A percentile compares a stretch with the other conserved stretches of the same genome.
Conservation (phyloP, 2,329 filamentous ascomycete genomes). For the Trichoderma arundinaceum region DNA sequence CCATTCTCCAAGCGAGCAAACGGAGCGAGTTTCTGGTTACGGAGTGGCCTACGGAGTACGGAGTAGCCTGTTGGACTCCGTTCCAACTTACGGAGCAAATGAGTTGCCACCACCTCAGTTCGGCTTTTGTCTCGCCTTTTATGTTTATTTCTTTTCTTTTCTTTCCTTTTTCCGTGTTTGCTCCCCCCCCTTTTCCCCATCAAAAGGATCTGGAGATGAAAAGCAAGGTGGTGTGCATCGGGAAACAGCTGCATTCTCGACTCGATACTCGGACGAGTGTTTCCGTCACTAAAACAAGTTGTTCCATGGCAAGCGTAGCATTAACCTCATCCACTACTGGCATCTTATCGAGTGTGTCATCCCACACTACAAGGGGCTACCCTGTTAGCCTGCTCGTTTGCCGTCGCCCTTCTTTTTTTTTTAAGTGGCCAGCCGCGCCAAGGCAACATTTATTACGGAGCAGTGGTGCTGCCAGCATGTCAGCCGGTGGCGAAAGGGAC, state of each 20-base stretch:
- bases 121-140: neutral
- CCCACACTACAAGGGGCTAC: constrained; percentile 12
- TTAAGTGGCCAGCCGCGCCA: constrained; percentile 17
- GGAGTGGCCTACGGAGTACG: constrained; percentile 11
- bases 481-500: constrained; percentile 21
- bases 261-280: neutral
- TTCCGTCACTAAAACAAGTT: neutral
- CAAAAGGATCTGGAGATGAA: neutral
- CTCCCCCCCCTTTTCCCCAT: no score
- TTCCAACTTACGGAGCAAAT: constrained; percentile 1
- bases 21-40: constrained; percentile 20
- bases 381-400: constrained; percentile 22
- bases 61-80: constrained; percentile 11
- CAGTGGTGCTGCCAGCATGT: neutral
- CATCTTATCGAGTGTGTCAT: constrained; percentile 23
- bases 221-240: neutral
- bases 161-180: neutral
- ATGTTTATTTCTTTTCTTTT: neutral
- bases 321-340: constrained; percentile 24
- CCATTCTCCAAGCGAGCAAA: constrained; percentile 21
- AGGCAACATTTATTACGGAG: neutral
- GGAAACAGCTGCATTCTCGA: neutral
- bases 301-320: constrained; percentile 6
- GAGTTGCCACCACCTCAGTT: neutral
- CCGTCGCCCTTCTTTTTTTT: constrained; percentile 8